Base-by-base conservation (phyloP, 2,329 filamentous ascomycete genomes). In the Fusarium fujikuroi region DNA sequence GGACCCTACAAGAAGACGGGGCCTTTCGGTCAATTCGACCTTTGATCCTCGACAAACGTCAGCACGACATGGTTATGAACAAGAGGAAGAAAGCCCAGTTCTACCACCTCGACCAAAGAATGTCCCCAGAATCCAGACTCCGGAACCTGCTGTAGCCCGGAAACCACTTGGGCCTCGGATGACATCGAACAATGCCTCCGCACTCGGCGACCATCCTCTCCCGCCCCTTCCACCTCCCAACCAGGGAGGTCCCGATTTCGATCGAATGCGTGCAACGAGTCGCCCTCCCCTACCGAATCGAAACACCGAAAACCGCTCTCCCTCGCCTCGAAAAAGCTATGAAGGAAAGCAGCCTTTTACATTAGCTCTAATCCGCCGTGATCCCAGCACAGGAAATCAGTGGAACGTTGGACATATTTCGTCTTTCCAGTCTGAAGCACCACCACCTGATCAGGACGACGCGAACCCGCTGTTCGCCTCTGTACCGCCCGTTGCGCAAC, bases 391-490 rank as follows among this genome's bases (percentile, higher is more conserved):
- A 14, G 90, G 90, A 12, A 86, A 86, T 61, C 93, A 95, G 80
- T 94, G 92, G 92, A 95, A 95, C 77, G 87, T 95, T 18, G 93
- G 91, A 28, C 90, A 86, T 61, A 87, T 94, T 54, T 87, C 86
- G 4, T 89, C 87, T 0, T 85, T 85, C 66, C 86, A 89, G 70
- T 79, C 85, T 19, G 85, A 87, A 49, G 62, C 60, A 23, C 75
- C 77, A 15, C 74, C 77, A 3, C 78, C 76, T 10, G 73, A 69
- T 16, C 72, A 67, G 12, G 74, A 68, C 34, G 76, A 68, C 56
- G 74, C 32, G 52, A 77, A 65, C 65, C 76, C 34, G 57, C 65
- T 64, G 61, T 81, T 79, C 50, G 44, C 72, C 16, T 58, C 68
- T 16, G 77, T 76, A 2, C 75, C 77, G 49, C 69, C 75, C 18